Evolutionary conservation across 2,329 filamentous ascomycete genomes (phyloP).

Genomic region (Exophiala sp.): DNA sequence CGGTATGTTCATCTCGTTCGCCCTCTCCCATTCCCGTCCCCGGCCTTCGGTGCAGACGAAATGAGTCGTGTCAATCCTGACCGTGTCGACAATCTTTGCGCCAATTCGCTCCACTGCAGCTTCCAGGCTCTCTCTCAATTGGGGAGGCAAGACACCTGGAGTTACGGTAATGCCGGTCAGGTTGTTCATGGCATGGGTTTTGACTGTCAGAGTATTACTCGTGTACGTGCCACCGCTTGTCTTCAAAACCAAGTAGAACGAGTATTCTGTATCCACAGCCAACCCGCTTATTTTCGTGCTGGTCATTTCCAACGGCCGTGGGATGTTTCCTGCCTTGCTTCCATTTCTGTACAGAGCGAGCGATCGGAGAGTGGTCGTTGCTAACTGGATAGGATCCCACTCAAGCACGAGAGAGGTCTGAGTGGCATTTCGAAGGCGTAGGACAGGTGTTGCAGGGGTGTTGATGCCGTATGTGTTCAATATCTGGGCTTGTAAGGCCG

Average conservation of each 20-base stretch:
- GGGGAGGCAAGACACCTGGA: slow-evolving; percentile 71
- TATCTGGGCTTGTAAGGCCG: slow-evolving; percentile 81
- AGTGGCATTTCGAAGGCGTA: slow-evolving; percentile 92
- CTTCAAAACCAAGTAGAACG: slow-evolving; percentile 83
- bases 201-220: slow-evolving; percentile 75
- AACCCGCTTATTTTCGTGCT: slow-evolving; percentile 96
- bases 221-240: slow-evolving; percentile 83
- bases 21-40: slow-evolving; percentile 89
- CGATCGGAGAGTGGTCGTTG: slow-evolving; percentile 83
- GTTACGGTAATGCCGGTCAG: slow-evolving; percentile 92
- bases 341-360: slow-evolving; percentile 91
- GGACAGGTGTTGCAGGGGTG: slow-evolving; percentile 67
- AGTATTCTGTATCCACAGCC: slow-evolving; percentile 94
- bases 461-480: slow-evolving; percentile 75
- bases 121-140: slow-evolving; percentile 65
- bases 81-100: slow-evolving; percentile 80
- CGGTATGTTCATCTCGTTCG: slow-evolving; percentile 94
- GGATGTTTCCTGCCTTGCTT: slow-evolving; percentile 93
- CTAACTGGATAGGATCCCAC: slow-evolving; percentile 92
- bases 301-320: slow-evolving; percentile 75
- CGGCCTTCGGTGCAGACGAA: slow-evolving; percentile 94
- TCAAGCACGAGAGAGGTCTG: slow-evolving; percentile 98
- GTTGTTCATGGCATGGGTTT: slow-evolving; percentile 98
- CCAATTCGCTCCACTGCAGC: slow-evolving; percentile 80
- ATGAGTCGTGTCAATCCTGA: slow-evolving; percentile 95